These are phyloP conservation scores for Starmerella vaccinii DNA, from an alignment of 805 yeast species.

Conservation along the genomic window DNA sequence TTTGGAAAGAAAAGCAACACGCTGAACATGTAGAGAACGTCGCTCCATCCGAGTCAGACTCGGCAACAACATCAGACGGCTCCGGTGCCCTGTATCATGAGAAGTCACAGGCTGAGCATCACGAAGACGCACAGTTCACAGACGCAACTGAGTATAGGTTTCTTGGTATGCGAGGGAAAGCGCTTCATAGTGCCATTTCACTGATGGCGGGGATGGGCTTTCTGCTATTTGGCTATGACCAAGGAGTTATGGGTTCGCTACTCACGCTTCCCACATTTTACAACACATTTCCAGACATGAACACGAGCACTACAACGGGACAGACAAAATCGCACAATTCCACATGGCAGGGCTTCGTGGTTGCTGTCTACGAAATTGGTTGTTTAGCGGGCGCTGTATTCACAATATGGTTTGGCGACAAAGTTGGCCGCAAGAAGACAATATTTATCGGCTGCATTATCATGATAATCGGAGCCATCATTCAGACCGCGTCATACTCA, in stretches of 20 bases:
- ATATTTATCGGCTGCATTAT: slow-evolving; percentile 36
- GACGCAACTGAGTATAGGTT: slow-evolving; percentile 3
- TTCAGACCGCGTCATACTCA: slow-evolving; percentile 47
- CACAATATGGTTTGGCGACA: slow-evolving; percentile 49
- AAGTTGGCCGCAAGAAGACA: slow-evolving; percentile 47
- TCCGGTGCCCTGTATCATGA: not conserved
- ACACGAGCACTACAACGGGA: slow-evolving; percentile 10
- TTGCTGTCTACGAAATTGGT: slow-evolving; percentile 48
- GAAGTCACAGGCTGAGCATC: too few species aligned
- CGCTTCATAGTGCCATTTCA: slow-evolving; percentile 34
- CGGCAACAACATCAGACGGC: not conserved
- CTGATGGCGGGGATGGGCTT: slow-evolving; percentile 53
- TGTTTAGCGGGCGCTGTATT: slow-evolving; percentile 56
- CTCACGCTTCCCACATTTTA: slow-evolving; percentile 20
- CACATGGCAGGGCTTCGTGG: slow-evolving; percentile 28
- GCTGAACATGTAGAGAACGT: not conserved
- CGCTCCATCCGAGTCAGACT: not conserved
- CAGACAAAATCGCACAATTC: slow-evolving; percentile 10
- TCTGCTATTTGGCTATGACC: slow-evolving; percentile 65
- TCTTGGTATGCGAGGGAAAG: slow-evolving; percentile 12
- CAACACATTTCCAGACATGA: slow-evolving; percentile 24
- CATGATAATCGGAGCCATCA: slow-evolving; percentile 49
- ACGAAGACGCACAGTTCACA: not conserved
- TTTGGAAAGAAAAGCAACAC: not conserved
- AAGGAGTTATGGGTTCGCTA: slow-evolving; percentile 51